phyloP scores from a whole-genome alignment of 352 stramenopile genomes.

The Globisporangium paroecandrum region DNA sequence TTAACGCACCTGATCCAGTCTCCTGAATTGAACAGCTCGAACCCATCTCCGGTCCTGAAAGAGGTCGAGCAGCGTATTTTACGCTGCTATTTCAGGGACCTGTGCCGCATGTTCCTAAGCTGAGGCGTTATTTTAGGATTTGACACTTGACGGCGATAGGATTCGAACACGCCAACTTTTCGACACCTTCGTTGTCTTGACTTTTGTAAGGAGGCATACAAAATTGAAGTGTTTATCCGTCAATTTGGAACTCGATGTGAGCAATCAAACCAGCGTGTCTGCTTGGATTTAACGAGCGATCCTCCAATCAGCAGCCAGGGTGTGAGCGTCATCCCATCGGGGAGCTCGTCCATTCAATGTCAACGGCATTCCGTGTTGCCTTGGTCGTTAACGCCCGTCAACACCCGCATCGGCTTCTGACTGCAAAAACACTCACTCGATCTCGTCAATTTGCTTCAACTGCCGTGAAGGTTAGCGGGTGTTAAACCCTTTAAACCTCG shows the following conservation, averaged over 20 bases:
- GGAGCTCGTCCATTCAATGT: neutral
- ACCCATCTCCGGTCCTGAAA: constrained; percentile 57
- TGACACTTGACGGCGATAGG: neutral
- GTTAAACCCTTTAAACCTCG: neutral
- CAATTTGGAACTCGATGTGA: neutral
- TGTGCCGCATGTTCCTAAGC: constrained; percentile 60
- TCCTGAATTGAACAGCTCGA: constrained; percentile 77
- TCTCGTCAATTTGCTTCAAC: neutral
- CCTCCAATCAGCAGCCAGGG: too few relatives aligned
- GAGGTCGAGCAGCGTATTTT: constrained; percentile 76
- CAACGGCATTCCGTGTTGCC: neutral
- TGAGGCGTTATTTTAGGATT: neutral
- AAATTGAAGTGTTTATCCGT: neutral
- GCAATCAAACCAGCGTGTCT: neutral
- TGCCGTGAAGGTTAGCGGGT: neutral
- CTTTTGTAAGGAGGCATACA: neutral
- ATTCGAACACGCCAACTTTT: neutral
- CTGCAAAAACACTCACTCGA: neutral
- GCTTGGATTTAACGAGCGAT: neutral
- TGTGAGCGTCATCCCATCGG: neutral
- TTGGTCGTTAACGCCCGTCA: neutral
- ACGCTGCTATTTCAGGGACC: constrained; percentile 76
- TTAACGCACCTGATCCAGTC: constrained; percentile 81
- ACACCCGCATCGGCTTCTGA: neutral
- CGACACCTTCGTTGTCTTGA: neutral